Evolutionary conservation across 2,329 filamentous ascomycete genomes (phyloP), one percentile per base, ranked within the genome.

Genomic region (Cercospora sp.): DNA sequence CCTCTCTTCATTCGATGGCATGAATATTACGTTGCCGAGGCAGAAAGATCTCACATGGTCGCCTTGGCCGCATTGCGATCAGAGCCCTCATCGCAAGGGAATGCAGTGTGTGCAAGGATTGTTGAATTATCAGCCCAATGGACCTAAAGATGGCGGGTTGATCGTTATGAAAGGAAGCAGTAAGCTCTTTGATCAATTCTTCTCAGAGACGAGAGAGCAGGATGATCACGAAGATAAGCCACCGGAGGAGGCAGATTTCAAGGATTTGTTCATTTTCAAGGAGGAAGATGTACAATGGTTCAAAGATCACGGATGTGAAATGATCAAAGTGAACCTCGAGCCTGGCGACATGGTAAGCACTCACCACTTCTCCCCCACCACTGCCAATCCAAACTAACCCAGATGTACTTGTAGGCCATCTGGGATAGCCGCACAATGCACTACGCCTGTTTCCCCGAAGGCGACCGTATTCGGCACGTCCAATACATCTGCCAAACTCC

Each of bases 81-180:
- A 84, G 69, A 79, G 77, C 32, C 82, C 78, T 0, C 69, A 79
- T 5, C 75, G 79, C 2, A 82, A 82, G 68, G 82, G 80, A 65
- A 79, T 77, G 79, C 74, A 77, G 55, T 79, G 77, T 55, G 75
- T 84, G 0, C 82, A 84, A 37, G 82, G 83, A 0, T 72, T 85
- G 4, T 69, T 84, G 1, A 84, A 84, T 72, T 80, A 79, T 10
- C 76, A 79, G 7, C 82, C 81, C 1, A 82, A 81, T 49, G 83
- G 83, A 1, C 78, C 78, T 1, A 77, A 83, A 2, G 83, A 85
- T 64, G 83, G 83, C 16, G 83, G 82, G 1, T 70, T 85, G 8
- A 78, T 85, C 40, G 70, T 84, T 5, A 81, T 84, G 77, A 80
- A 80, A 32, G 82, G 82, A 3, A 80, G 79, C 5, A 71, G 77